Base-by-base conservation (phyloP, 768 basidiomycete genomes). In the Mycena alexandri region DNA sequence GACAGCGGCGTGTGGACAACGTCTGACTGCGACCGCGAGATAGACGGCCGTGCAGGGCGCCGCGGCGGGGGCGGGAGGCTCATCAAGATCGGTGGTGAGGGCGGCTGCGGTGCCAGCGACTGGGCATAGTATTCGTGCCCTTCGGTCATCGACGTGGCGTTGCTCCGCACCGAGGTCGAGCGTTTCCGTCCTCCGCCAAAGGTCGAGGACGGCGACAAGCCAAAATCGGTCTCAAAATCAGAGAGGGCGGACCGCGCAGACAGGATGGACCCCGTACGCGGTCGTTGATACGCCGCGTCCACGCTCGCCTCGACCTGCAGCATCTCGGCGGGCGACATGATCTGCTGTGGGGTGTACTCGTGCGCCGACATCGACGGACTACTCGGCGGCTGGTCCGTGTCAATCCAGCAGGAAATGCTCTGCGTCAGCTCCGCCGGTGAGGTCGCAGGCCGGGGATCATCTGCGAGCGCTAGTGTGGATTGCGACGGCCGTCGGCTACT, bases 321-420 rank as follows among this genome's bases (percentile, higher is more conserved):
- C 81, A 90, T 84, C 62, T 90, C 88, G 19, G 87, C 89, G 24
- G 88, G 86, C 17, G 89, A 87, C 84, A 91, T 84, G 67, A 91
- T 92, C 44, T 85, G 85, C 73, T 90, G 88, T 10, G 89, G 88
- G 6, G 79, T 81, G 75, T 89, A 89, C 33, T 90, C 89, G 17
- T 77, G 70, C 5, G 70, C 66, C 11, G 74, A 61, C 24, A 73
- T 73, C 16, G 68, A 67, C 52, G 82, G 81, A 64, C 82, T 83
- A 48, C 68, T 74, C 8, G 82, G 80, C n/a, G 70, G 68, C n/a
- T 71, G 65, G 41, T 84, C 83, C 36, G 76, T 70, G 56, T 86
- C 86, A 41, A 89, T 89, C 82, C 86, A 87, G 67, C 85, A 83
- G 13, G 84, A 86, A 29, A 79, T 11, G 1, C 36, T 62, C n/a